A percentile compares a stretch with the other conserved stretches of the same genome.
phyloP scores from a whole-genome alignment of 768 basidiomycete genomes.

The Tylopilus subfusipes region DNA sequence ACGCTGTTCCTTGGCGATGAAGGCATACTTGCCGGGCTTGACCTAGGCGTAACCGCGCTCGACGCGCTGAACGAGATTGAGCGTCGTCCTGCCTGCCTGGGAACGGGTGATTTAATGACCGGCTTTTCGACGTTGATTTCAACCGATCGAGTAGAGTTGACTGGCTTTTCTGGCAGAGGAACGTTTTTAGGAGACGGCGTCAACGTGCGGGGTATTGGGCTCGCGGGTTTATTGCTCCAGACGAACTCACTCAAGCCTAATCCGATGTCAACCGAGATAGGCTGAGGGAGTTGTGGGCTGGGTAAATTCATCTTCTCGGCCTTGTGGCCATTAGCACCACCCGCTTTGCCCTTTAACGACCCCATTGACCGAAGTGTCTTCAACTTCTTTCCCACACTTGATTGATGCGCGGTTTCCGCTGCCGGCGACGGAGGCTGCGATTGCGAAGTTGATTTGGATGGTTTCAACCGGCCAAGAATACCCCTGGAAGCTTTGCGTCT shows the following conservation, averaged over 20 bases:
- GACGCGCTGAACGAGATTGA: constrained; percentile 62
- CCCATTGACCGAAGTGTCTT: constrained; percentile 81
- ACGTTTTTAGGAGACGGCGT: constrained; percentile 19
- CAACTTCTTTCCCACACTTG: constrained; percentile 46
- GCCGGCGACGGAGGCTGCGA: constrained; percentile 44
- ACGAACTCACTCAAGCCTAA: constrained; percentile 53
- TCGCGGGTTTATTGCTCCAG: constrained; percentile 40
- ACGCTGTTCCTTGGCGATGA: constrained; percentile 51
- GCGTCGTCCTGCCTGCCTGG: constrained; percentile 56
- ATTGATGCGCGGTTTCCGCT: constrained; percentile 36
- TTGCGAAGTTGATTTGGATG: constrained; percentile 41
- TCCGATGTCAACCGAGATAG: constrained; percentile 52
- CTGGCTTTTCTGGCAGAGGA: constrained; percentile 16
- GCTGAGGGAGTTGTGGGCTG: constrained; percentile 52
- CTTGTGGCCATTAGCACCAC: constrained; percentile 17
- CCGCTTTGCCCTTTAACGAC: constrained; percentile 59
- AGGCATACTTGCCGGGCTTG: constrained; percentile 49
- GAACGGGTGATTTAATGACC: constrained; percentile 32
- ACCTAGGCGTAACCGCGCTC: constrained; percentile 26
- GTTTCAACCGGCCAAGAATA: constrained; percentile 60
- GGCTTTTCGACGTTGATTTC: constrained; percentile 35
- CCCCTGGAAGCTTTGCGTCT: constrained; percentile 62
- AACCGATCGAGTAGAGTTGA: constrained; percentile 18
- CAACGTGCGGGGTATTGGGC: constrained; percentile 10
- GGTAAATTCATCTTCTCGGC: constrained; percentile 40